Base-by-base conservation (phyloP, 305 asterid species). In the Salvia sclarea region DNA sequence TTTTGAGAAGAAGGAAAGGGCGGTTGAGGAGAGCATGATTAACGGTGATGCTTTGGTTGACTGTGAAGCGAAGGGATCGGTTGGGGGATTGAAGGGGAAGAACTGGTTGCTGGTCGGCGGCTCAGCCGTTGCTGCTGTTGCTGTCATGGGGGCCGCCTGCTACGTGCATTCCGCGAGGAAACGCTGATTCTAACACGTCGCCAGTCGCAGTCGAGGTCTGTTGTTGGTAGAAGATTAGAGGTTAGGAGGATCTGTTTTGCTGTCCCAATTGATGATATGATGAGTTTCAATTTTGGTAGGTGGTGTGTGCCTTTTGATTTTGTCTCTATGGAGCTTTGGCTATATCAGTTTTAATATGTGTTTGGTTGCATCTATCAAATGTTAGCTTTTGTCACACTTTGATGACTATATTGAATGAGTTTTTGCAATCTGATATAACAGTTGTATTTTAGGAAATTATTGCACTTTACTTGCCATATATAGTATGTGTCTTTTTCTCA, bases 41-140 rank as follows among this genome's bases (percentile, higher is more conserved):
- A 70, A 75, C 17, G 58, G 70, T 31, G 79, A 49, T 28, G 57
- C 38, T 48, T 66, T 40, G 18, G 61, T 45, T 14, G 82, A 60
- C 13, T 79, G 67, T 37, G 76, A 57, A 48, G 63, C 76, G 71
- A 78, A 75, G 52, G 84, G 86, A 21, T 40, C 57, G 13, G 20
- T 24, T 21, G 63, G 69, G 48, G 69, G 64, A 33, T 64, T 70
- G 52, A 67, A 78, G 25, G 80, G 73, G 25, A 55, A 71, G 56
- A 78, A 78, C 6, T 76, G 82, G 91, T 17, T 74, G 11, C 52
- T 80, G 40, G 58, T 83, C 28, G 92, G 80, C 31, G 86, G 81
- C 35, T 78, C 89, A 13, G 40, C 83, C 35, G 52, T 81, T 61
- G 79, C 83, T 75, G 90, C 85, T 21, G 68, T 79, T 67, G 84